Evolutionary conservation across 2,329 filamentous ascomycete genomes (phyloP).

Genomic region (Aspergillus viridinutans): DNA sequence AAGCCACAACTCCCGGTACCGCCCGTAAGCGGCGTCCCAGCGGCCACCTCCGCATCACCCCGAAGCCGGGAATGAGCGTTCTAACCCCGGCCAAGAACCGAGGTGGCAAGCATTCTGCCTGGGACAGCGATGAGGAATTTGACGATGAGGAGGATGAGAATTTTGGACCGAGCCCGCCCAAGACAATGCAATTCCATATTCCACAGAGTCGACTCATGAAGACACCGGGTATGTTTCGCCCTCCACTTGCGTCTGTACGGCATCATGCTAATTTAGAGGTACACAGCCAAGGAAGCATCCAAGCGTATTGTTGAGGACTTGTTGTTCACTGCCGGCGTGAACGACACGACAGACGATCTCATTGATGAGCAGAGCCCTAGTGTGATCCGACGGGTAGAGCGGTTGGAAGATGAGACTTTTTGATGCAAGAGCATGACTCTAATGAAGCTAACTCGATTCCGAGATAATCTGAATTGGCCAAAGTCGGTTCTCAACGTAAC

Average conservation of each 20-base stretch:
- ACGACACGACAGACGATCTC: slow-evolving; percentile 35
- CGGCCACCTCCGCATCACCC: slow-evolving; percentile 40
- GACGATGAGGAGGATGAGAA: slow-evolving; percentile 54
- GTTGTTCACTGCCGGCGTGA: slow-evolving; percentile 43
- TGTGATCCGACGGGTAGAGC: slow-evolving; percentile 39
- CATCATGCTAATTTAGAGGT: background rate
- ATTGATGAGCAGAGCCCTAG: slow-evolving; percentile 42
- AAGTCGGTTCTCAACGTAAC: background rate
- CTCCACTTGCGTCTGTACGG: background rate
- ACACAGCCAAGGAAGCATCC: slow-evolving; percentile 46
- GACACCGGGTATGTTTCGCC: slow-evolving; percentile 40
- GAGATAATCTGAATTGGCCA: background rate
- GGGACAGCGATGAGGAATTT: slow-evolving; percentile 71
- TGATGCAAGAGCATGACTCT: slow-evolving; percentile 15
- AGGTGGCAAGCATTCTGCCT: slow-evolving; percentile 44
- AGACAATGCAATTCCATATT: slow-evolving; percentile 57
- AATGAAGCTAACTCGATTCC: background rate
- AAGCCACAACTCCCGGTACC: slow-evolving; percentile 36
- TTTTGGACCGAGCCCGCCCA: slow-evolving; percentile 79
- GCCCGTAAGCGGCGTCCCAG: slow-evolving; percentile 43
- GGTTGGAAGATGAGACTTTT: slow-evolving; percentile 46
- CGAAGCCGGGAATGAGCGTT: slow-evolving; percentile 78
- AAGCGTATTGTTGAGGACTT: slow-evolving; percentile 48
- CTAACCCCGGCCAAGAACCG: slow-evolving; percentile 62
- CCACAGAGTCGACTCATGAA: slow-evolving; percentile 47